Evolutionary conservation across 305 asterid species (phyloP), one percentile per base, ranked within the genome.

Genomic region (Nicotiana rustica): DNA sequence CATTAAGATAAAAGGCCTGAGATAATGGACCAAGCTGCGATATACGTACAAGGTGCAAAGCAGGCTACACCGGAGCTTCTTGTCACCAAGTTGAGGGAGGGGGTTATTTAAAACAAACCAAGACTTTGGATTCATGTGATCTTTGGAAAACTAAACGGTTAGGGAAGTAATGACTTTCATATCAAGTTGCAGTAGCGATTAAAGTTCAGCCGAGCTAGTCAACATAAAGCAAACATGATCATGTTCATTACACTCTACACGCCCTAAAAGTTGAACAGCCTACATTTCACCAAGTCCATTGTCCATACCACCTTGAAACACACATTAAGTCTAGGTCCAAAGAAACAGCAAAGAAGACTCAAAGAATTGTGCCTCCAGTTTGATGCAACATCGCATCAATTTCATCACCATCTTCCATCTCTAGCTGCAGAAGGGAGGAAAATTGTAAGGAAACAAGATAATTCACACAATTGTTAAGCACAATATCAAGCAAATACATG

Each of bases 371-470:
- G 62, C 83, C 84, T 35, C 86, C 86, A 17, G 86, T 83, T 68
- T 84, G 83, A 75, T 84, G 84, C 65, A 80, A 29, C 86, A 84
- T 84, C 0, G 86, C 86, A 52, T 80, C 86, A 35, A 84, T 84
- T 56, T 84, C 83, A 71, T 84, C 84, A n/a, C 84, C 86, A 19
- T 84, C 86, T 62, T 84, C 89, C 89, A 88, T 88, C 83, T 88
- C 90, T 31, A 88, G 86, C 89, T 88, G 86, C 44, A 83, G 21
- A 38, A 85, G 38, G 52, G 25, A 61, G 44, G 83, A 44, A 36
- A 49, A 4, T 67, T 5, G 59, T 7, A 71, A 44, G 67, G 9
- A 4, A 44, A 2, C 18, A 10, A 70, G 5, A 71, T 8, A 25
- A 47, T 21, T 6, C 44, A 71, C 38, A 21, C 8, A 3, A 47